Base-by-base conservation (phyloP, 2,329 filamentous ascomycete genomes). In the Hypoxylon sp. region DNA sequence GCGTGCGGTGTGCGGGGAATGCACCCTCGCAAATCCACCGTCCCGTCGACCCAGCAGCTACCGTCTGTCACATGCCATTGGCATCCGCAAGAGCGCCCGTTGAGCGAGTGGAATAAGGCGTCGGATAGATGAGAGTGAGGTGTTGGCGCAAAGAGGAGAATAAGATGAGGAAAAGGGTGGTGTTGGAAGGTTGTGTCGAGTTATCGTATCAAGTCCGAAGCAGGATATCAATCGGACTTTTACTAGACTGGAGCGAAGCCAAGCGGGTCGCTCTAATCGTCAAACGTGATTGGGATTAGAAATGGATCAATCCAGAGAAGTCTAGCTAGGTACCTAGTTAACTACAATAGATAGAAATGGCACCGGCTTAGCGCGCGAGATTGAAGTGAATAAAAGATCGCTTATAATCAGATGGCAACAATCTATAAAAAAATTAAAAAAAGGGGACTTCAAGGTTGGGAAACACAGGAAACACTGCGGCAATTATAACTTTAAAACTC, bases 21-120 rank as follows among this genome's bases (percentile, higher is more conserved):
- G 79, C 79, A 85, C 84, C 84, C 85, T 84, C 84, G 82, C 84
- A 82, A 85, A 83, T 85, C 84, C 83, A 84, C 84, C 84, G 83
- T 83, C 80, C 84, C 84, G 83, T 83, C 80, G 79, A 81, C 80
- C 80, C 80, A 76, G 74, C 73, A 78, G 73, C 82, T 87, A 88
- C 78, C 83, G 82, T 80, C 83, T 83, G 81, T 83, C 80, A 79
- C 82, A 81, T 84, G 83, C 83, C 87, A 89, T 89, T 85, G 84
- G 82, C 84, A 73, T 76, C 76, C 48, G 59, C 67, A 67, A 59
- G 34, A 62, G 64, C 61, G 66, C 60, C 60, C 52, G 65, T 60
- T 48, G 45, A 64, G 57, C 60, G 48, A 68, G 64, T 59, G 46
- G 23, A 46, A 50, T 45, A 63, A 34, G 43, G 41, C 62, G 49